Evolutionary conservation across 1,139 yeast genomes (phyloP).

Genomic region (Wickerhamomyces sp.): DNA sequence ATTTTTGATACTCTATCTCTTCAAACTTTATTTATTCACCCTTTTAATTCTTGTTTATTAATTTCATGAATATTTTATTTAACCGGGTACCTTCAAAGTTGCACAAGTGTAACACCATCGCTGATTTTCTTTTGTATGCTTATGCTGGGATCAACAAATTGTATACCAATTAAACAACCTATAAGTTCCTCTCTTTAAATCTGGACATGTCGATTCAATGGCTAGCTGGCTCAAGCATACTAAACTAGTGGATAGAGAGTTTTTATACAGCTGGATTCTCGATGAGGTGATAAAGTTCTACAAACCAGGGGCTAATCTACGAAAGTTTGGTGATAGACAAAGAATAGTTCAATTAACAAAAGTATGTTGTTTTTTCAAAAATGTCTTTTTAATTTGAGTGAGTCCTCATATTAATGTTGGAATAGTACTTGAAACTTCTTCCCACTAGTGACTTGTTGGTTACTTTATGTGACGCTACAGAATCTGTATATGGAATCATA

Average conservation of each 20-base stretch:
- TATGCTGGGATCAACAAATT: no score
- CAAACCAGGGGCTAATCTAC: background rate
- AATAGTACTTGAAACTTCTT: background rate
- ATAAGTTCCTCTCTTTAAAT: no score
- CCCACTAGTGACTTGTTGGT: background rate
- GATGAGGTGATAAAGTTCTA: background rate
- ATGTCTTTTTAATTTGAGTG: background rate
- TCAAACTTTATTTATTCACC: no score
- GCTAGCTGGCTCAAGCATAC: background rate
- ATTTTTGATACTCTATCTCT: background rate
- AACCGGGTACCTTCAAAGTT: no score
- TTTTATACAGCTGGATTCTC: background rate
- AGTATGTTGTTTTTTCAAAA: background rate
- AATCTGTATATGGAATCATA: slow-evolving; percentile 12
- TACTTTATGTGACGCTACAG: slow-evolving; percentile 11
- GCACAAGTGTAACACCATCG: no score
- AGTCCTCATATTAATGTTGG: no score
- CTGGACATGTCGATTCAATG: no score
- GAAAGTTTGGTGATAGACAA: background rate
- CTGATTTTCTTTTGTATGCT: no score
- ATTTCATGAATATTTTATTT: no score
- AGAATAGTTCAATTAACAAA: background rate
- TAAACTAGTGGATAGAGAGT: background rate
- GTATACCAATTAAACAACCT: no score
- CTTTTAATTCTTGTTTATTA: no score